Percentiles rank a stretch among this genome's conserved stretches.
These are phyloP conservation scores for Pholiota adiposa DNA, from an alignment of 1,284 basidiomycete genomes.

Conservation along the genomic window DNA sequence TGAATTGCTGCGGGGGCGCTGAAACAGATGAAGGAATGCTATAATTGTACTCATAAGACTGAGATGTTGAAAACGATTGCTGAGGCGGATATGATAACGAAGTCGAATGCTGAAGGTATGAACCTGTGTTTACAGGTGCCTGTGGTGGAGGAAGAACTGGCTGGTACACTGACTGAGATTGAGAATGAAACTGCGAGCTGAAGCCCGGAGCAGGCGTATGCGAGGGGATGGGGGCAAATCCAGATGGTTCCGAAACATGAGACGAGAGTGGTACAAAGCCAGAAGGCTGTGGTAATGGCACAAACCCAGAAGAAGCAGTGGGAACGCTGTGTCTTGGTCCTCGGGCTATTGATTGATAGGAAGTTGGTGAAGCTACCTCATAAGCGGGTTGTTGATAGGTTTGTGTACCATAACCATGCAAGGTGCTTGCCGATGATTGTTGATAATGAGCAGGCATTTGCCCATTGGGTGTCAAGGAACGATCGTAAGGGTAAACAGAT, in stretches of 20 bases:
- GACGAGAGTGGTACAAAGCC: constrained; percentile 38
- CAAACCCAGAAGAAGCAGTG: constrained; percentile 69
- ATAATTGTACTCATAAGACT: constrained; percentile 32
- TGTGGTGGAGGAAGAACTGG: constrained; percentile 41
- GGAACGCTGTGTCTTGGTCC: constrained; percentile 72
- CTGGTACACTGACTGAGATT: constrained; percentile 33
- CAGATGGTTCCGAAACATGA: constrained; percentile 52
- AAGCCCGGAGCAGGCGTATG: constrained; percentile 40
- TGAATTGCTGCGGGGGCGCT: constrained; percentile 38
- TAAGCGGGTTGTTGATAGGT: constrained; percentile 57
- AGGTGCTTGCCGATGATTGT: constrained; percentile 29
- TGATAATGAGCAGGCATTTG: constrained; percentile 35
- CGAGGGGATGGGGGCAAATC: constrained; percentile 45
- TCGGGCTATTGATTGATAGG: constrained; percentile 41
- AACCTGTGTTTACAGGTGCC: constrained; percentile 30
- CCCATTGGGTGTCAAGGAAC: constrained; percentile 38
- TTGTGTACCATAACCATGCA: constrained; percentile 34
- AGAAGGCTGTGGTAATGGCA: constrained; percentile 44
- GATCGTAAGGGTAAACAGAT: constrained; percentile 41
- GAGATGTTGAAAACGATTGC: constrained; percentile 42
- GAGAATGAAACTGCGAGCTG: constrained; percentile 34
- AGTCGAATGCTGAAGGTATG: constrained; percentile 25
- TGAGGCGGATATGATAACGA: constrained; percentile 40
- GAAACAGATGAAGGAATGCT: constrained; percentile 27
- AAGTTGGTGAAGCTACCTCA: constrained; percentile 46